Percentiles rank a stretch among this genome's conserved stretches.
Conservation (phyloP, 768 basidiomycete species). For the Serpula lacrymans region DNA sequence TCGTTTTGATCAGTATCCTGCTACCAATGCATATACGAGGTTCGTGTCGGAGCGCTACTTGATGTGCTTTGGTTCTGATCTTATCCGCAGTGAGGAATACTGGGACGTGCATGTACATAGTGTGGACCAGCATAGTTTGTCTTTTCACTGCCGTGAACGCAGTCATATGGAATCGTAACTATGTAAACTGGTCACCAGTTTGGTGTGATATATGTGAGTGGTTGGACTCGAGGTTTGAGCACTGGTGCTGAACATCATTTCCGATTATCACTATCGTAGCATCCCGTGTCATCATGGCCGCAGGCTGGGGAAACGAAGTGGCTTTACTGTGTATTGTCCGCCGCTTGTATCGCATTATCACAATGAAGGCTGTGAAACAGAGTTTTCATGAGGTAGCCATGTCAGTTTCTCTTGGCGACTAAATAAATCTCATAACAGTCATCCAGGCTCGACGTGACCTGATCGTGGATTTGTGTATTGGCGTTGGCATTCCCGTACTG, state of each 20-base stretch:
- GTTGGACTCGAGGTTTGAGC: neutral
- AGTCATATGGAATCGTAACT: conserved; percentile 30
- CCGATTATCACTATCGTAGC: conserved; percentile 29
- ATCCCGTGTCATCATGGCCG: conserved; percentile 31
- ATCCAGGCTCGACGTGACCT: conserved; percentile 45
- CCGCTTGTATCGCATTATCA: conserved; percentile 31
- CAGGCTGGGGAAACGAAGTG: conserved; percentile 33
- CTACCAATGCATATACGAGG: too few species aligned
- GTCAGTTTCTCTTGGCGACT: too few species aligned
- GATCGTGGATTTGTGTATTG: conserved; percentile 48
- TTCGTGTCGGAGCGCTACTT: too few species aligned
- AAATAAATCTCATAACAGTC: too few species aligned
- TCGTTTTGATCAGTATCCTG: too few species aligned
- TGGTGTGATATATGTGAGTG: conserved; percentile 54
- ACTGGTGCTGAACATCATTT: too few species aligned
- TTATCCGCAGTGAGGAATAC: conserved; percentile 29
- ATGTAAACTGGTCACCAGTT: conserved; percentile 28
- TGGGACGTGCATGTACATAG: conserved; percentile 27
- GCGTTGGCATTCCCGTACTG: conserved; percentile 49
- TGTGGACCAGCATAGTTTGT: conserved; percentile 19
- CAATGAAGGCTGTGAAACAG: neutral
- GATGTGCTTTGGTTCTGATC: too few species aligned
- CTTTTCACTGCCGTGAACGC: conserved; percentile 27
- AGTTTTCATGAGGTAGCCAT: too few species aligned
- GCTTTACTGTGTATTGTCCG: conserved; percentile 44